A percentile compares a stretch with the other conserved stretches of the same genome.
phyloP scores from a whole-genome alignment of 1,284 basidiomycete species.

The Butyriboletus appendiculatus region DNA sequence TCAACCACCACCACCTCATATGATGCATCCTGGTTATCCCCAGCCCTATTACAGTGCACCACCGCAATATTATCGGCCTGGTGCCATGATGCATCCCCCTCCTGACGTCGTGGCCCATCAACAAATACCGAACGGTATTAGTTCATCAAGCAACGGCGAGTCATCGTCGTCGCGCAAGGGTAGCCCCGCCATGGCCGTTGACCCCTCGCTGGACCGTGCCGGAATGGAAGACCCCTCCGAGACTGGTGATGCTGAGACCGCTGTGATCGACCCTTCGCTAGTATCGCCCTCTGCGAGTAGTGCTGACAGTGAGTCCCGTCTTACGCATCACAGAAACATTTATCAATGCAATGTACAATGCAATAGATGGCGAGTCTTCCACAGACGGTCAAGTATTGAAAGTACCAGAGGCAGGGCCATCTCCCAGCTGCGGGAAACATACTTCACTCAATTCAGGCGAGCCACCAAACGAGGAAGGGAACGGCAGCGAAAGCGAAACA shows the following conservation, averaged over 20 bases:
- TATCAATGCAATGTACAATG: conserved; percentile 28
- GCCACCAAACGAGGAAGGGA: conserved; percentile 6
- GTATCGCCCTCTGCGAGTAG: conserved; percentile 27
- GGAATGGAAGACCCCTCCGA: conserved; percentile 17
- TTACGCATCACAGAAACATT: conserved; percentile 24
- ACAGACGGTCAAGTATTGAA: conserved; percentile 4
- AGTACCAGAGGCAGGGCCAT: conserved; percentile 7
- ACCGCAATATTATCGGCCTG: conserved; percentile 52
- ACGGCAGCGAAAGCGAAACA: conserved; percentile 19
- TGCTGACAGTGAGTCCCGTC: conserved; percentile 17
- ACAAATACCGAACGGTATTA: conserved; percentile 16
- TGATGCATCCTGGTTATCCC: conserved; percentile 41
- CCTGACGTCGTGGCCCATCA: conserved; percentile 13
- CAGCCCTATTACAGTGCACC: conserved; percentile 46
- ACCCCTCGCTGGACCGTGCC: conserved; percentile 24
- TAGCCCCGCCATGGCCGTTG: conserved; percentile 30
- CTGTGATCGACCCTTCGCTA: conserved; percentile 44
- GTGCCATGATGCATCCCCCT: conserved; percentile 30
- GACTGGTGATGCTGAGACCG: conserved; percentile 21
- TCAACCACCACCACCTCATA: conserved; percentile 35
- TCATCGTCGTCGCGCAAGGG: conserved; percentile 32
- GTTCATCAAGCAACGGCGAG: conserved; percentile 25
- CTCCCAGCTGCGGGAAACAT: conserved; percentile 6
- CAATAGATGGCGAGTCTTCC: conserved; percentile 24
- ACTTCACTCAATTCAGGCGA: conserved; percentile 13